phyloP scores from a whole-genome alignment of 208 protist genomes.

The Endotrypanum monterogeii region DNA sequence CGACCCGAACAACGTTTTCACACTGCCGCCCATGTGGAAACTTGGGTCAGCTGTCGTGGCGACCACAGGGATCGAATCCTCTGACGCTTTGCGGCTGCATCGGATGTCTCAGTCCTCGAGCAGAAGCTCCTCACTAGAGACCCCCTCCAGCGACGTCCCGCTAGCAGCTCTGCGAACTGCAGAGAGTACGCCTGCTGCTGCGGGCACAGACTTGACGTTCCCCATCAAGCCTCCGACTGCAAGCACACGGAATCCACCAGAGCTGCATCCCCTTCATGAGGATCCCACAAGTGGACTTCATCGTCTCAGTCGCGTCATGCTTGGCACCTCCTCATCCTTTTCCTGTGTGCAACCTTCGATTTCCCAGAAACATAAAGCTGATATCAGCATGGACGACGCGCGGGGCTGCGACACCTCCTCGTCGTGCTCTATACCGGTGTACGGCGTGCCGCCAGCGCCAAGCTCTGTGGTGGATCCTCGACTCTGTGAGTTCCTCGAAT shows the following conservation, averaged over 20 bases:
- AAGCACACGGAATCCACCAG: not conserved
- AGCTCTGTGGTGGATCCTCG: constrained; percentile 13
- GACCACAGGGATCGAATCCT: not conserved
- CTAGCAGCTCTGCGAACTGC: not conserved
- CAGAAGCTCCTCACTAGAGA: not conserved
- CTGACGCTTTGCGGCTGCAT: not conserved
- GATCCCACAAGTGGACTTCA: not conserved
- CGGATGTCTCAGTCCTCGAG: not conserved
- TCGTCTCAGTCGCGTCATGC: not conserved
- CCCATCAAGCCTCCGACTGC: not conserved
- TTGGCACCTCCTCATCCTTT: not conserved
- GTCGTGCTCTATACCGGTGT: not conserved
- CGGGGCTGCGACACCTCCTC: not conserved
- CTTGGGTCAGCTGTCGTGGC: not conserved
- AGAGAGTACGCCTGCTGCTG: not conserved
- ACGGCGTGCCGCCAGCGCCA: not conserved
- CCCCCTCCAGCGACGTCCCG: not conserved
- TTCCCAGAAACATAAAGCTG: not conserved
- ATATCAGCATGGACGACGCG: not conserved
- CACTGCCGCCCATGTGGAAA: not conserved
- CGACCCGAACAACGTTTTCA: not conserved
- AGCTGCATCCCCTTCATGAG: not conserved
- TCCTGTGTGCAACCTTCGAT: not conserved
- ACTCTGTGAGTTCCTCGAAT: constrained; percentile 15
- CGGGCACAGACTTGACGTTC: not conserved